Base-by-base conservation (phyloP, 352 stramenopile species). In the Phytopythium aichiense region DNA sequence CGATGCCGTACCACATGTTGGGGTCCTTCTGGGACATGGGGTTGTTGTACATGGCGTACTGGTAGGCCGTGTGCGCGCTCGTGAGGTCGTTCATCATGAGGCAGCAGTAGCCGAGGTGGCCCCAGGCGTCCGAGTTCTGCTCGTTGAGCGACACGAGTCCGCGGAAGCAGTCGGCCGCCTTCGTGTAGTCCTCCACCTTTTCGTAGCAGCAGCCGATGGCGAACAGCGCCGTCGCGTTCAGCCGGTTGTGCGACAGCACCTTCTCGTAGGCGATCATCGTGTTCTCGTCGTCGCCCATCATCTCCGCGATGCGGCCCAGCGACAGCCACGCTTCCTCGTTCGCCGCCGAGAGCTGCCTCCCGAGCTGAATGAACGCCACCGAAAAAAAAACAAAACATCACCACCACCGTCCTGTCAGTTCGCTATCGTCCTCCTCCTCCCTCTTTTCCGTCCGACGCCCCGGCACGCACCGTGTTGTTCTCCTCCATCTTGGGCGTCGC, bases 41-140 rank as follows among this genome's bases (percentile, higher is more conserved):
- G 69, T 92, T 94, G 76, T 94, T 91, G 76, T 92, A 94, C 83
- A 94, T 92, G 56, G 85, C 85, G 67, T 94, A 92, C 68, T 94
- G 85, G 67, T 94, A 94, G 35, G 85, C 85, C 61, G 85, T 92
- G 71, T 94, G 83, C 5, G 85, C 85, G 63, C 84, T 94, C 69
- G 82, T 89, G 59, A 94, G 81, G 66, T 94, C 83, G 74, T 94
- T 94, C 77, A 94, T 88, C 83, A 92, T 94, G 64, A 94, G 77
- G 64, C 83, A 94, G 78, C 85, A 94, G 70, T 94, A 94, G 60
- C 85, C 85, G 43, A 94, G 58, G 69, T 92, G 83, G 49, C 83
- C 85, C 85, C 85, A 94, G 23, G 85, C 85, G 53, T 92, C 85
- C 64, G 83, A 89, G 69, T 94, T 92, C 65, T 92, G 84, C 59